Conservation (phyloP, 148 eudicot species). For the Fagopyrum homotropicum region DNA sequence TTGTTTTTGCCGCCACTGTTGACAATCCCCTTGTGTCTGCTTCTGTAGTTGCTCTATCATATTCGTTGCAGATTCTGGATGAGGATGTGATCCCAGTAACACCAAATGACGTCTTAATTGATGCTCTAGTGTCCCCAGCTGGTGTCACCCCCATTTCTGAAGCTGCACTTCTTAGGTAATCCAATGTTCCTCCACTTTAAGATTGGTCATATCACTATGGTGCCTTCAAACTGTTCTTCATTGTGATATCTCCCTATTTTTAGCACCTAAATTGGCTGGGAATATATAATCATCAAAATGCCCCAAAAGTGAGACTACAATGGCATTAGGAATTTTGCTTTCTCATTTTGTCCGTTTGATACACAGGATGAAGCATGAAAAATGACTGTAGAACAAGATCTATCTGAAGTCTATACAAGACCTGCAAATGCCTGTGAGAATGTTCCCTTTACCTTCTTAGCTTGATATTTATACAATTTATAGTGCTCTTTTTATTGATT, state of each 20-base stretch:
- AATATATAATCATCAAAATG: neutral
- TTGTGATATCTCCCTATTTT: too few relatives aligned
- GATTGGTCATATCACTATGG: too few relatives aligned
- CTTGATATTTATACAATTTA: too few relatives aligned
- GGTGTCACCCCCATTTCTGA: slow-evolving; percentile 74
- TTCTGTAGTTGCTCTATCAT: slow-evolving; percentile 78
- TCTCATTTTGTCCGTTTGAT: neutral
- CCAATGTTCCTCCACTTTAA: neutral
- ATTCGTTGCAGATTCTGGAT: slow-evolving; percentile 81
- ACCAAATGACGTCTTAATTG: slow-evolving; percentile 66
- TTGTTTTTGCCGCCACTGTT: neutral
- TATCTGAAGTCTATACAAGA: neutral
- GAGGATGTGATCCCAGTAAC: slow-evolving; percentile 79
- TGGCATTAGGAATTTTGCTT: neutral
- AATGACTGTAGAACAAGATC: neutral
- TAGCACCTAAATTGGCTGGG: neutral
- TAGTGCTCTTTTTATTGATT: neutral
- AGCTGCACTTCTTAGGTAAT: slow-evolving; percentile 39
- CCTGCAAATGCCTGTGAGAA: neutral
- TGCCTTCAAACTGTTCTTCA: too few relatives aligned
- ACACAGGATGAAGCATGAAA: slow-evolving; percentile 7
- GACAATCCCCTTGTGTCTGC: neutral
- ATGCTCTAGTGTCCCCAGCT: slow-evolving; percentile 73
- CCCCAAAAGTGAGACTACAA: neutral
- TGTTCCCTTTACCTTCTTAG: too few relatives aligned